phyloP scores from a whole-genome alignment of 306 rosid genomes.

The Trifolium dubium region DNA sequence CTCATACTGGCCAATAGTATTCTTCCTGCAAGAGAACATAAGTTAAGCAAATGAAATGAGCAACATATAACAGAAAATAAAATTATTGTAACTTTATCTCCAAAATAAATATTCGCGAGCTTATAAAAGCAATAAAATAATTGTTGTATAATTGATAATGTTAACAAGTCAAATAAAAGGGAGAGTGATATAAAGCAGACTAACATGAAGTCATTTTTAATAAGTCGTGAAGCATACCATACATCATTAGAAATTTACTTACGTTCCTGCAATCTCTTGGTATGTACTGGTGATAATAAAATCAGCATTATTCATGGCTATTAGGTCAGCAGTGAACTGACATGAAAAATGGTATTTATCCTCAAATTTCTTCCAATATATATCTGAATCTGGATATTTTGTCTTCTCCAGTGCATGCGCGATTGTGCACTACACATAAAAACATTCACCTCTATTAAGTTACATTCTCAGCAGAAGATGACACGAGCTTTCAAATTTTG shows the following conservation, averaged over 20 bases:
- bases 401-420: conserved; percentile 97
- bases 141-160: conserved; percentile 13
- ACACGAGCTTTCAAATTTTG: conserved; percentile 23
- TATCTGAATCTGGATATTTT: conserved; percentile 88
- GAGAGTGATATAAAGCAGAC: not conserved
- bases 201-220: conserved; percentile 1
- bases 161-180: conserved; percentile 2
- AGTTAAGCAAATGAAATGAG: conserved; percentile 30
- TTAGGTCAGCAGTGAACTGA: conserved; percentile 91
- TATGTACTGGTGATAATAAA: conserved; percentile 96
- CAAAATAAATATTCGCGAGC: conserved; percentile 5
- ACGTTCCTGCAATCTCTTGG: conserved; percentile 98
- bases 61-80: conserved; percentile 19
- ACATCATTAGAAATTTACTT: conserved; percentile 46
- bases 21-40: conserved; percentile 61
- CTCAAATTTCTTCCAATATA: conserved; percentile 85
- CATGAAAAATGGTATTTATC: conserved; percentile 91
- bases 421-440: conserved; percentile 71
- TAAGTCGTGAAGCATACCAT: conserved; percentile 4
- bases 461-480: conserved; percentile 24
- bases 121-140: conserved; percentile 6
- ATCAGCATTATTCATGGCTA: conserved; percentile 94
- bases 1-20: conserved; percentile 94
- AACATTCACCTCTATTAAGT: conserved; percentile 37
- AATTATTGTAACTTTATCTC: conserved; percentile 1